Conservation (phyloP, 2,329 filamentous ascomycete species). For the Cordyceps cicadae region DNA sequence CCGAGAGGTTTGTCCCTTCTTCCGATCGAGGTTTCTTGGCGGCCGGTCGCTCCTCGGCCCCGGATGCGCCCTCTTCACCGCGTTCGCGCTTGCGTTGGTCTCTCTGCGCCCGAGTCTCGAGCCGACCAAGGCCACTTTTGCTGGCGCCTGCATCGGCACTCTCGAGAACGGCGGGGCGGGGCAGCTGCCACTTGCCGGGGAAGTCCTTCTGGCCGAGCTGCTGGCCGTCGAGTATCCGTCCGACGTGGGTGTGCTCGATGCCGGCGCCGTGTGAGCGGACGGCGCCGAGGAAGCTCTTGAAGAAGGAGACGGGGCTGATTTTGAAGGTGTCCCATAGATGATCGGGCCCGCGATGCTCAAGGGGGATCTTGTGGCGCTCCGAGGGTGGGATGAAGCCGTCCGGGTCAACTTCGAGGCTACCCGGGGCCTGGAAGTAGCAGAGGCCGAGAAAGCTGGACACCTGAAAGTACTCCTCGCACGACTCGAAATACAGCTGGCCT, state of each 20-base stretch:
- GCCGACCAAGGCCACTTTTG: too few relatives aligned
- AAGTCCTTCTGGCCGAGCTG: conserved; percentile 19
- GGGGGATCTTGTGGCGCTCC: neutral
- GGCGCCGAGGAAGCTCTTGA: conserved; percentile 27
- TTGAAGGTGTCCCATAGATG: conserved; percentile 15
- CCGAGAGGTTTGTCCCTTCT: too few relatives aligned
- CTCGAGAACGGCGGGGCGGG: too few relatives aligned
- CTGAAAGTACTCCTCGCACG: conserved; percentile 43
- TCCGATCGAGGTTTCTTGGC: neutral
- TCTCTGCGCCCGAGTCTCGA: neutral
- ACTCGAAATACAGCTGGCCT: conserved; percentile 55
- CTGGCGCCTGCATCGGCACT: neutral
- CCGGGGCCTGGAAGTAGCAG: conserved; percentile 19
- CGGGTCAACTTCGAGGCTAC: conserved; percentile 15
- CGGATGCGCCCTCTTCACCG: neutral
- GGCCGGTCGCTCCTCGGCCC: too few relatives aligned
- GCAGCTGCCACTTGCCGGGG: neutral
- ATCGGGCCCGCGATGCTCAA: neutral
- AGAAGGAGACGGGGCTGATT: conserved; percentile 29
- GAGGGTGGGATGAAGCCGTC: conserved; percentile 27
- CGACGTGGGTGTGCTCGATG: conserved; percentile 35
- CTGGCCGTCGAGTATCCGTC: conserved; percentile 27
- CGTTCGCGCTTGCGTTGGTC: neutral
- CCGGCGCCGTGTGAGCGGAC: conserved; percentile 29
- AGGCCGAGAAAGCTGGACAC: conserved; percentile 47